Evolutionary conservation across 139 green algal species (phyloP), one percentile per base, ranked within the genome.

Genomic region (Coelastrella sp.): DNA sequence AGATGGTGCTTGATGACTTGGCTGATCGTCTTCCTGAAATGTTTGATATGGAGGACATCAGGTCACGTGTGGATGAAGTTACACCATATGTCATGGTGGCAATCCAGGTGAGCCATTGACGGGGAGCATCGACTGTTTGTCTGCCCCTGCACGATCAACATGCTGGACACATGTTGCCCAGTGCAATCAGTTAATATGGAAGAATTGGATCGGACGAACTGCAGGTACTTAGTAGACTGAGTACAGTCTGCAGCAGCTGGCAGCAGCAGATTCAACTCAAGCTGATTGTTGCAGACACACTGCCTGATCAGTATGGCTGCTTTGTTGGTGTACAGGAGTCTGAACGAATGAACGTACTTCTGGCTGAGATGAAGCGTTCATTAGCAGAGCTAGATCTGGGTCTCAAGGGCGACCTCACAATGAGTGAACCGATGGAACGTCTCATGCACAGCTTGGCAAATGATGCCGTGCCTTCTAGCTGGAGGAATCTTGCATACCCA

Each of bases 361-460:
- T 98, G 32, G 86, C 85, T 0, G 90, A 96, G 83, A 96, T 98
- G 88, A 93, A 91, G 85, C 89, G 91, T 37, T 93, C 85, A 32
- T 90, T 98, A 32, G 89, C 88, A n/a, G 96, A 98, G 93, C 90
- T 98, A 53, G 93, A 96, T 68, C 92, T 98, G 41, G 96, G 95
- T n/a, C 92, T 98, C 35, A 96, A 96, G 86, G 96, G 96, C 34
- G 94, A 98, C 90, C 91, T 98, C 45, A 97, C 95, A 6, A 98
- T 98, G 91, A 95, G 83, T 1, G 96, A 96, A 77, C 89, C 95
- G 11, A 98, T 98, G 95, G 95, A 97, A 89, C 84, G 90, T 40
- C 88, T 98, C 50, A 95, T 96, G 92, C 88, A 88, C 69, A 84
- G 92, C 1, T 84, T 98, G 34, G 93, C 94, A 8, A 90, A 80